Base-by-base conservation (phyloP, 345 rosid species). In the Eucalyptus erythrocorys region DNA sequence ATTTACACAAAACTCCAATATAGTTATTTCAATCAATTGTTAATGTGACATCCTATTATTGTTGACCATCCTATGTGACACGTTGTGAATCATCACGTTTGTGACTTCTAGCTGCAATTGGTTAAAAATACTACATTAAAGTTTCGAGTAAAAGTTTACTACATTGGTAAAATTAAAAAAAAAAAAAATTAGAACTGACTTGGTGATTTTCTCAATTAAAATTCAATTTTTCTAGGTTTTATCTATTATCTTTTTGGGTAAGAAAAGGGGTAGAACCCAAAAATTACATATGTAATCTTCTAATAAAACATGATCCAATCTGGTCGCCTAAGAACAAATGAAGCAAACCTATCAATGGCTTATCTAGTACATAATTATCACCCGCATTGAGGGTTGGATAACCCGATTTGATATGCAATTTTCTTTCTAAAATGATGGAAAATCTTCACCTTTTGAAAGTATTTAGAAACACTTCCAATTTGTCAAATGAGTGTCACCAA, bases 11-110 rank as follows among this genome's bases (percentile, higher is more conserved):
- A 7, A 30, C 0, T 64, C 2, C 3, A 64, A 64, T 14, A 2
- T 6, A 37, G 0, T 71, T 1, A 6, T 37, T 68, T 17, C 3
- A 34, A 21, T 10, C 13, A 68, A 68, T 68, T 71, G 7, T 12
- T 8, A 2, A 71, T 13, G 1, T 68, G 12, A 17, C 6, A 4
- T 32, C 40, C 0, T 16, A 0, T 34, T 0, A 6, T 50, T 50
- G 0, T 50, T 2, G 4, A 50, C 0, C 9, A 50, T 50, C 4
- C 1, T 3, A 50, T 4, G 4, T 1, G 0, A 50, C 55, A 17
- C 4, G 0, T 32, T 8, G 79, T 16, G 3, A 32, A 64, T 64
- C 0, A 3, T 0, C 43, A 8, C 1, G 8, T 32, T 0, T 0
- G 0, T 32, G 9, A 51, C 55, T 51, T 51, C 55, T 51, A 51